Base-by-base conservation (phyloP, 2,329 filamentous ascomycete species). In the Penicillium sclerotigenum region DNA sequence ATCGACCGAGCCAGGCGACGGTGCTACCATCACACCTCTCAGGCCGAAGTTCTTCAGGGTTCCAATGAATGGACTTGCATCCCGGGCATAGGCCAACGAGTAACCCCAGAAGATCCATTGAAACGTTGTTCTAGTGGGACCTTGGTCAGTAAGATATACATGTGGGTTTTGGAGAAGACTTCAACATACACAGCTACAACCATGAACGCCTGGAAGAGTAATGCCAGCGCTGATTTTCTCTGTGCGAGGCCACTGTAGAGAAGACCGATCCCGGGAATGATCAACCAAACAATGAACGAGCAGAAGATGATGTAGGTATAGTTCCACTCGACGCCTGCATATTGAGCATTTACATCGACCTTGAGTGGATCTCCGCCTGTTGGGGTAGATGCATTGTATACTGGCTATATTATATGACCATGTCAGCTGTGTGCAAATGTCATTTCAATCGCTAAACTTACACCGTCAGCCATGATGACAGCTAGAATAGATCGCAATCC, bases 61-160 rank as follows among this genome's bases (percentile, higher is more conserved):
- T 18, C 85, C 85, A 61, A 88, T 87, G 71, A 86, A 88, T 1
- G 82, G 77, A 9, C 80, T 80, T 1, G 81, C 84, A 22, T 81
- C 81, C 50, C 83, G 77, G 2, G 82, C 83, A 68, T 86, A 87
- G 24, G 84, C 80, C 8, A 88, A 73, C 0, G 80, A 82, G 71
- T 86, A 87, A 2, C 85, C 85, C 82, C 80, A 87, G 69, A 87
- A 87, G 71, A 86, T 82, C 80, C 81, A 84, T 63, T 77, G 73
- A 29, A 76, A 82, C 2, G 77, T 73, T 13, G 70, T 75, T n/a
- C 68, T 68, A 45, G 6, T 16, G 34, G 8, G 11, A 28, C 36
- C n/a, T 33, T 41, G 26, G 14, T 42, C 14, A 60, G 22, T 5
- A 6, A 24, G 5, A 34, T 13, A n/a, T 14, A 29, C 16, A 5